These are phyloP conservation scores for Sugiyamaella marilandica DNA, from an alignment of 805 yeast species.

Conservation along the genomic window DNA sequence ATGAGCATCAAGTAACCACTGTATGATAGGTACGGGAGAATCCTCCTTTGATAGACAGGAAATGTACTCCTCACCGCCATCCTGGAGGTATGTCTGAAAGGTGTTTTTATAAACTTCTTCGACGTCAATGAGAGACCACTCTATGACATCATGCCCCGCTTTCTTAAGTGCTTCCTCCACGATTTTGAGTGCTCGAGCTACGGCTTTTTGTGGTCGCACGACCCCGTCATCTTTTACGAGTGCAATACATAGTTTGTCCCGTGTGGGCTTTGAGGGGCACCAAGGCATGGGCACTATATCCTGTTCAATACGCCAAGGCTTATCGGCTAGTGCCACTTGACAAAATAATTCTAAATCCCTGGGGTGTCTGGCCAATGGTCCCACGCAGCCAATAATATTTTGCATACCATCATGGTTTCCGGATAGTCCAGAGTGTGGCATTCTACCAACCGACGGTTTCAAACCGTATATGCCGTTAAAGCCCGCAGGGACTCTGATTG, in stretches of 20 bases:
- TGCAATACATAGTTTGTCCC: slow-evolving; percentile 8
- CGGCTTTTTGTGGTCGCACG: slow-evolving; percentile 48
- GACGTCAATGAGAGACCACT: slow-evolving; percentile 25
- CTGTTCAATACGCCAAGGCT: slow-evolving; percentile 19
- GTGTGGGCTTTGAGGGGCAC: neutral
- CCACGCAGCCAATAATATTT: slow-evolving; percentile 57
- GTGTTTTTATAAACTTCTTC: slow-evolving; percentile 28
- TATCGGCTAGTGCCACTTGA: slow-evolving; percentile 33
- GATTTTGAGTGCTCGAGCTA: slow-evolving; percentile 41
- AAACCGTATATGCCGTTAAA: slow-evolving; percentile 40
- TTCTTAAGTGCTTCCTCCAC: slow-evolving; percentile 24
- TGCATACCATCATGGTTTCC: slow-evolving; percentile 49
- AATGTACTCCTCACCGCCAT: slow-evolving; percentile 45
- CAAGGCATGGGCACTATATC: slow-evolving; percentile 15
- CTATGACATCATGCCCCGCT: slow-evolving; percentile 25
- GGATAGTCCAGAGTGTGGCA: slow-evolving; percentile 33
- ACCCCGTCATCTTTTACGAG: slow-evolving; percentile 37
- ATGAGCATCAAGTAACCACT: slow-evolving; percentile 45
- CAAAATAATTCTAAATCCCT: slow-evolving; percentile 66
- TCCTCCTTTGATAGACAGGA: slow-evolving; percentile 59
- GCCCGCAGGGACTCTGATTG: slow-evolving; percentile 46
- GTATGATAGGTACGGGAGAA: slow-evolving; percentile 53
- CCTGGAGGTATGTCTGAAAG: slow-evolving; percentile 34
- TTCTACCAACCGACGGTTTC: slow-evolving; percentile 44
- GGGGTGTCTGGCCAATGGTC: slow-evolving; percentile 59